Conservation (phyloP, 1,284 basidiomycete genomes). For the Sanguinoderma infundibulare region DNA sequence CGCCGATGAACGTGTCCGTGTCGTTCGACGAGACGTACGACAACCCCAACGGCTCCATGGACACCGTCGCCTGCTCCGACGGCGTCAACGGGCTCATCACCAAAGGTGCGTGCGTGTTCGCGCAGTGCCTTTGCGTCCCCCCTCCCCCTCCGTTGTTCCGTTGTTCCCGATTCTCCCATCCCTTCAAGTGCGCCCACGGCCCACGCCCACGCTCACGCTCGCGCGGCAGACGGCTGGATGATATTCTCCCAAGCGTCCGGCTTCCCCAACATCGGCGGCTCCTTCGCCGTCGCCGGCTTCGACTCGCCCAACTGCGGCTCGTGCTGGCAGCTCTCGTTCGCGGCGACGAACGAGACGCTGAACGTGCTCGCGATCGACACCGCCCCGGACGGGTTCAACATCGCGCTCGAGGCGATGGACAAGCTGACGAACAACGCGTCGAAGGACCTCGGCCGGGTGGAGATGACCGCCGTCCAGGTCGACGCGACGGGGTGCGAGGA, state of each 20-base stretch:
- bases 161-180: too few species aligned
- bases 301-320: conserved; percentile 49
- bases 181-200: too few species aligned
- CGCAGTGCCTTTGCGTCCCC: conserved; percentile 24
- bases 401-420: conserved; percentile 30
- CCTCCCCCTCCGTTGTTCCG: not conserved
- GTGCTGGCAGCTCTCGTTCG: conserved; percentile 49
- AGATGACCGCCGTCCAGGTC: conserved; percentile 23
- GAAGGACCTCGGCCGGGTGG: conserved; percentile 21
- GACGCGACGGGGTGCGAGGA: conserved; percentile 14
- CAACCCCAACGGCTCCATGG: conserved; percentile 35
- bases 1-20: conserved; percentile 34
- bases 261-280: conserved; percentile 58
- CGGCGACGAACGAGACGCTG: conserved; percentile 34
- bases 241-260: conserved; percentile 51
- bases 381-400: conserved; percentile 40
- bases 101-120: too few species aligned
- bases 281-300: conserved; percentile 44
- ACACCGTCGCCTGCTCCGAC: conserved; percentile 52
- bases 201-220: not conserved
- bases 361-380: conserved; percentile 48
- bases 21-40: conserved; percentile 50
- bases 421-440: conserved; percentile 20
- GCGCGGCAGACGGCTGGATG: conserved; percentile 37
- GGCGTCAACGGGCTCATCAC: conserved; percentile 44